Base-by-base conservation (phyloP, 768 basidiomycete species). In the Kwoniella sp. region DNA sequence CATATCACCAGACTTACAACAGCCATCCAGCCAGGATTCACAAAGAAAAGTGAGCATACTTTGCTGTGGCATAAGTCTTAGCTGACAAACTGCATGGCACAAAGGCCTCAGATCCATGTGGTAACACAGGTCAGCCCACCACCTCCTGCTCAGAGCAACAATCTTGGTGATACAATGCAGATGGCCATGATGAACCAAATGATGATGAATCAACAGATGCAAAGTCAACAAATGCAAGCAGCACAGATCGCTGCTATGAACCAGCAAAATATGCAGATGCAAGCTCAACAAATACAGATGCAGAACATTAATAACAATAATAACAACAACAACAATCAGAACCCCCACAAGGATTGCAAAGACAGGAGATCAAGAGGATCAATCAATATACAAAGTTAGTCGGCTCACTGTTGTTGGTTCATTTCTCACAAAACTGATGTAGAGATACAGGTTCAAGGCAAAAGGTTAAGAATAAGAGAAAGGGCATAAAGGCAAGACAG, bases 121-220 rank as follows among this genome's bases (percentile, higher is more conserved):
- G 40, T 63, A 9, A 56, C 25, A 12, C 55, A 63, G 49, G 37
- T 19, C 17, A 44, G 40, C 40, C 40, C 40, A 44, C 40, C 40
- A 10, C 10, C 40, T 15, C 40, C 40, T 19, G 17, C 17, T 10
- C 10, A 9, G 17, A 19, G 10, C 17, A 44, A 19, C 40, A 44
- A 48, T 30, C 26, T 59, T 19, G 59, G 60, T 10, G 60, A 65
- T 21, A 36, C 57, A 29, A 71, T 74, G 73, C 70, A 71, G 40
- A 67, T 71, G 68, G 51, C 67, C 37, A 74, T 74, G 73, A 71
- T 74, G 70, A 71, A 63, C 26, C 66, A 67, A 58, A 71, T 74
- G 70, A 67, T 70, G 73, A 65, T 64, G 60, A 49, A 24, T 17
- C 73, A 74, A 58, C 73, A 74, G 29, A 69, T 71, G 73, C 60